Base-by-base conservation (phyloP, 768 basidiomycete species). In the Lentinula detonsa region DNA sequence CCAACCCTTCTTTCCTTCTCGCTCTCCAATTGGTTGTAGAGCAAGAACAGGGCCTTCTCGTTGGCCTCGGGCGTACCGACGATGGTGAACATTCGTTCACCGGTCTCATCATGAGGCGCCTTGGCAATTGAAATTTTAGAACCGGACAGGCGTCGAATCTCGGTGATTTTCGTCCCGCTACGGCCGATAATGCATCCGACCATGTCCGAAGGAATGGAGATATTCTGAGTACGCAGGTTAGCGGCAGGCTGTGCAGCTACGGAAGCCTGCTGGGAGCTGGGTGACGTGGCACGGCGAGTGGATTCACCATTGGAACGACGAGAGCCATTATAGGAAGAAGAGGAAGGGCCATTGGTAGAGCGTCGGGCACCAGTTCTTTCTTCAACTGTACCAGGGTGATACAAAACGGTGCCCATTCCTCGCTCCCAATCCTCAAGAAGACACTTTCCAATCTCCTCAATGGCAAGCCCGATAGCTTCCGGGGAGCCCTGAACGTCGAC, bases 61-160 rank as follows among this genome's bases (percentile, higher is more conserved):
- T 97, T 98, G 66, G 93, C 90, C 74, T 95, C 93, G 52, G 93
- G 91, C 11, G 94, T 94, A 59, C 97, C 97, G 51, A 97, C 83
- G 72, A 99, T 98, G 63, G 97, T 94, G 79, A 99, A 99, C 96
- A 99, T 98, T 66, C 97, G 84, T 79, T 99, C 97, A 69, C 96
- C 97, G 45, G 95, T 95, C 70, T 98, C 97, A 69, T 98, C 97
- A 70, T 98, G 97, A n/a, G 97, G 94, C 53, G 92, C 90, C 76
- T 99, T 99, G 66, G 97, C 97, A 70, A 99, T 99, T 60, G 91
- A 93, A 73, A 99, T 99, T 78, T 95, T 94, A 67, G 93, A 96
- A 43, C 97, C 97, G 63, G 94, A 97, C 49, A 98, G 85, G 61
- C 96, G 91, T 68, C 97, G 92, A 71, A 99, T 99, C 75, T 99